A percentile compares a stretch with the other conserved stretches of the same genome.
phyloP scores from a whole-genome alignment of 1,284 basidiomycete species.

The Microbotryomycetes sp. region DNA sequence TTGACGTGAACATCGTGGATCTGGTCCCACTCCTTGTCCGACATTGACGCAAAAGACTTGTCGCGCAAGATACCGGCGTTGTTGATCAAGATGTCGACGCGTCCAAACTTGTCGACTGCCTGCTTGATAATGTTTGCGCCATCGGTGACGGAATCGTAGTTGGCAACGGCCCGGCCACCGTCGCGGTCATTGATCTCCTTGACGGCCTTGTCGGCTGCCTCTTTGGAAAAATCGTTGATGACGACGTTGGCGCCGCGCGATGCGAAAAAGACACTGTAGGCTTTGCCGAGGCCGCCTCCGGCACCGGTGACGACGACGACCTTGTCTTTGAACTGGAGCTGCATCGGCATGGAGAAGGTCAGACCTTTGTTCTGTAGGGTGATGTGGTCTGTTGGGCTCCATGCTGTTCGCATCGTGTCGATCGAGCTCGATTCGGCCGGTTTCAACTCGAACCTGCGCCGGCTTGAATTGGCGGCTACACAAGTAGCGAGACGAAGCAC shows the following conservation, averaged over 20 bases:
- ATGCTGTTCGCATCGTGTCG: not conserved
- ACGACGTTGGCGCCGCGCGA: conserved; percentile 87
- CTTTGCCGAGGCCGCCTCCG: conserved; percentile 85
- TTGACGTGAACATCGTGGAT: conserved; percentile 75
- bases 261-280: conserved; percentile 88
- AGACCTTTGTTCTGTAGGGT: not conserved
- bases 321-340: conserved; percentile 76
- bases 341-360: not conserved
- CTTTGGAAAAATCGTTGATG: conserved; percentile 85
- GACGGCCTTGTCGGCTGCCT: conserved; percentile 86
- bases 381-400: not conserved
- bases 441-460: not conserved
- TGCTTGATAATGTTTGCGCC: conserved; percentile 73
- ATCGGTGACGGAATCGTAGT: conserved; percentile 82
- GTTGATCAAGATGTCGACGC: conserved; percentile 60
- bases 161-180: conserved; percentile 77
- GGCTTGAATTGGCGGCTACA: not conserved
- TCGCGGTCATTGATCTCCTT: conserved; percentile 65
- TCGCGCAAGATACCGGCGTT: conserved; percentile 88
- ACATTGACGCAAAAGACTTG: conserved; percentile 47
- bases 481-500: not conserved
- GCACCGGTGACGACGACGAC: conserved; percentile 93
- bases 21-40: conserved; percentile 44
- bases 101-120: conserved; percentile 80
- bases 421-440: not conserved